phyloP scores from a whole-genome alignment of 75 land plant species.

The Picea glauca region DNA sequence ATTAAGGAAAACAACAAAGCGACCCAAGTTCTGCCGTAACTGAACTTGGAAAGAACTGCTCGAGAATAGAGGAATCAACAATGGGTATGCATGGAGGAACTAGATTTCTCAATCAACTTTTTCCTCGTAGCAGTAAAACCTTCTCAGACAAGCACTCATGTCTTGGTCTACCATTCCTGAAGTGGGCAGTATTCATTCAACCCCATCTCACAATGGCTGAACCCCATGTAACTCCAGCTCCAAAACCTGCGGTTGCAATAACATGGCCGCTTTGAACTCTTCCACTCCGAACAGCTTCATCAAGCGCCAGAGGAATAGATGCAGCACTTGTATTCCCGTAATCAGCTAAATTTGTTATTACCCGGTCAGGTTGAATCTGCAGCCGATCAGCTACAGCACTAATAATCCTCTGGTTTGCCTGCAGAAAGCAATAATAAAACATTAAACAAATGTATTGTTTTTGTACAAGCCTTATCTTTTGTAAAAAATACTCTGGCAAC shows the following conservation, averaged over 20 bases:
- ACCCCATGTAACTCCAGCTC: conserved; percentile 97
- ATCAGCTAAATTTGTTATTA: conserved; percentile 76
- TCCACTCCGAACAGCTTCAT: conserved; percentile 86
- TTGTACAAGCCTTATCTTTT: neutral
- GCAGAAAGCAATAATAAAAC: conserved; percentile 14
- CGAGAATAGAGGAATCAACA: neutral
- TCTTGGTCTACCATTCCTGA: neutral
- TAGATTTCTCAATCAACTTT: neutral
- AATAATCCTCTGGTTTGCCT: conserved; percentile 95
- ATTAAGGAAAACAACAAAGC: neutral
- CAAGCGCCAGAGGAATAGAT: conserved; percentile 91
- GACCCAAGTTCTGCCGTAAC: neutral
- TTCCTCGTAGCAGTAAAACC: neutral
- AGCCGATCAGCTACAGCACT: conserved; percentile 79
- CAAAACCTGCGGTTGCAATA: conserved; percentile 85
- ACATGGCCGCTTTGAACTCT: conserved; percentile 66
- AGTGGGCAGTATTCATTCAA: conserved; percentile 19
- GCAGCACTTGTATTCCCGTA: conserved; percentile 98
- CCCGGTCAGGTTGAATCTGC: conserved; percentile 56
- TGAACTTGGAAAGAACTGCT: conserved; percentile 9
- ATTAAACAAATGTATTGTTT: neutral
- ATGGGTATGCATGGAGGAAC: neutral
- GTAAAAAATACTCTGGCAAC: neutral
- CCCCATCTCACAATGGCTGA: conserved; percentile 86
- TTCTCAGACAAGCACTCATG: neutral